Evolutionary conservation across 768 basidiomycete genomes (phyloP), one percentile per base, ranked within the genome.

Genomic region (Rhodotorula graminis): DNA sequence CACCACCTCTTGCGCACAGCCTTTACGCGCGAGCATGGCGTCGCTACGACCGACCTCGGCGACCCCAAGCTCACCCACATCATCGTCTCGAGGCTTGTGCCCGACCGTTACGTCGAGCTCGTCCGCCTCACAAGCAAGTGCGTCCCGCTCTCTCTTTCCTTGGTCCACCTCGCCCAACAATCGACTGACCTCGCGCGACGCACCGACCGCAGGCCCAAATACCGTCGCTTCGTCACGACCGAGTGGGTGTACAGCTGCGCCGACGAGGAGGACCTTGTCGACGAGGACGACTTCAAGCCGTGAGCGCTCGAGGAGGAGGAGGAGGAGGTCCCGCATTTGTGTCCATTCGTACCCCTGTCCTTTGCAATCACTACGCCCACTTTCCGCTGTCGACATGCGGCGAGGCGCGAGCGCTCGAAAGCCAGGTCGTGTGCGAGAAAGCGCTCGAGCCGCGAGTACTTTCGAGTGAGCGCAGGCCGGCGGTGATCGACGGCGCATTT

Each of bases 11-110:
- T 15, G 21, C 31, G 23, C 33, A 16, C 59, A 75, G 74, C 23
- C 29, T 68, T 96, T 67, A 80, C 75, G 37, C 83, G 85, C 23
- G 87, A 92, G 75, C 93, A 93, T 56, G 94, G 94, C 1, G 85
- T 82, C 61, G 77, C 93, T 15, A 88, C 80, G 8, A 59, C 85
- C 19, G 86, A 85, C 66, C 83, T 96, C 7, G 82, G 85, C 66
- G 88, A 96, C 64, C 85, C 88, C 33, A 91, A 89, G 79, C 83
- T 97, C 53, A 95, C 93, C 0, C 94, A 98, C 80, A 82, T 95
- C 58, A 83, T 96, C 55, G 79, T 93, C 65, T 44, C 58, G 3
- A 21, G 33, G 4, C 47, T 56, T 46, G 58, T 57, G 1, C 62
- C 53, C 7, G 60, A 56, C 16, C 66, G 67, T 14, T 67, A 64